These are phyloP conservation scores for Secale cereale DNA, from an alignment of 176 grass and related monocot species.

Conservation along the genomic window DNA sequence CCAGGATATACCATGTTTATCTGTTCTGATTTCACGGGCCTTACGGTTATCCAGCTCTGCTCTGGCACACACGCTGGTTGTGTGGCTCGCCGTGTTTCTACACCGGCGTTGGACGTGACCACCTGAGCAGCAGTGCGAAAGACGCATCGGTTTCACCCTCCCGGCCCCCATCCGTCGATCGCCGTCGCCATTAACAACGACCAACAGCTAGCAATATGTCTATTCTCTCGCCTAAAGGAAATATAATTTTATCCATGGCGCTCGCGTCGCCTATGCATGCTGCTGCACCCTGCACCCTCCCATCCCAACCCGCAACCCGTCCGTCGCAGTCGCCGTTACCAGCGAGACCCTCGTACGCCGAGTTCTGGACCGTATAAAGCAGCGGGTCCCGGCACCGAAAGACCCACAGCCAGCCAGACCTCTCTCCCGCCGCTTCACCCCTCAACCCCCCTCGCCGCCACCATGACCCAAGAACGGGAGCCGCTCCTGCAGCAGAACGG, in stretches of 20 bases:
- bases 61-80: too few species aligned
- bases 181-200: slow-evolving; percentile 19
- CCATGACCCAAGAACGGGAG: slow-evolving; percentile 39
- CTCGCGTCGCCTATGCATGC: background rate
- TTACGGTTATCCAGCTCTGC: too few species aligned
- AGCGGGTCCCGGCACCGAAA: background rate
- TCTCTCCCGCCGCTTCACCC: background rate
- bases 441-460: background rate
- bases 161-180: background rate
- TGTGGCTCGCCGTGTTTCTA: too few species aligned
- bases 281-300: background rate
- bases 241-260: background rate
- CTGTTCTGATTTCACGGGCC: too few species aligned
- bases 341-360: background rate
- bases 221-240: background rate
- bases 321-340: background rate
- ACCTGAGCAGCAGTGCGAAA: too few species aligned
- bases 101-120: too few species aligned
- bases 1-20: too few species aligned
- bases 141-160: background rate
- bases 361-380: slow-evolving; percentile 14
- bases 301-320: background rate
- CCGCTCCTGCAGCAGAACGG: slow-evolving; percentile 30
- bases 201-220: background rate
- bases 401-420: background rate